Conservation (phyloP, 2,329 filamentous ascomycete species). For the Ampelomyces quisqualis region DNA sequence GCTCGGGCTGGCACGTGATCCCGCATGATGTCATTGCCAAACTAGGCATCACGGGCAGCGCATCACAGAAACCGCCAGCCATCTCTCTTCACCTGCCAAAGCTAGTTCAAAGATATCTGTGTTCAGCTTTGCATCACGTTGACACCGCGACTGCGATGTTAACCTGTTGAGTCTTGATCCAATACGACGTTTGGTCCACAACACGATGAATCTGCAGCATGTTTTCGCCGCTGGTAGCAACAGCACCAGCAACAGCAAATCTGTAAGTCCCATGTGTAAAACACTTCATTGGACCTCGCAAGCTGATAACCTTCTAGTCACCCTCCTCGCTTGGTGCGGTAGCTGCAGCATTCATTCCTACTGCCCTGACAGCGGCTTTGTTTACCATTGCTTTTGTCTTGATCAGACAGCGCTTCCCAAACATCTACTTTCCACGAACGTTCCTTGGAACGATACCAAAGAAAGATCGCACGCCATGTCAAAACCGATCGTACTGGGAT, state of each 20-base stretch:
- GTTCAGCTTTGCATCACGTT: neutral
- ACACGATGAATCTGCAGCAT: slow-evolving; percentile 20
- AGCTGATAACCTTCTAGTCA: slow-evolving; percentile 18
- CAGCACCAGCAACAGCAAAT: slow-evolving; percentile 13
- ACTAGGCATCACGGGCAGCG: too few relatives aligned
- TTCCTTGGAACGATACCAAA: slow-evolving; percentile 48
- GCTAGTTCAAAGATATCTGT: too few relatives aligned
- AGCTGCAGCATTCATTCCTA: slow-evolving; percentile 41
- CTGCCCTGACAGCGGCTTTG: slow-evolving; percentile 30
- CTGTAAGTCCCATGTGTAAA: slow-evolving; percentile 12
- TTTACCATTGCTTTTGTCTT: slow-evolving; percentile 43
- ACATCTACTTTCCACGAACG: slow-evolving; percentile 49
- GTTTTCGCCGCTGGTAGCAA: slow-evolving; percentile 16
- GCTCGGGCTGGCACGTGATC: too few relatives aligned
- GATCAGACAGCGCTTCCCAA: slow-evolving; percentile 47
- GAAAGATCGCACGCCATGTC: slow-evolving; percentile 46
- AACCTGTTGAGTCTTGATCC: slow-evolving; percentile 3
- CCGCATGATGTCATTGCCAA: too few relatives aligned
- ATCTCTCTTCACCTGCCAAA: neutral
- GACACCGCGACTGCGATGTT: too few relatives aligned
- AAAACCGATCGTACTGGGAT: slow-evolving; percentile 34
- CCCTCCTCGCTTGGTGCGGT: slow-evolving; percentile 37
- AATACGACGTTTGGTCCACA: neutral
- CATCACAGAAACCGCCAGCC: too few relatives aligned
- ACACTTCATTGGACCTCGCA: slow-evolving; percentile 9